Evolutionary conservation across 768 basidiomycete species (phyloP), one percentile per base, ranked within the genome.

Genomic region (Mycena latifolia): DNA sequence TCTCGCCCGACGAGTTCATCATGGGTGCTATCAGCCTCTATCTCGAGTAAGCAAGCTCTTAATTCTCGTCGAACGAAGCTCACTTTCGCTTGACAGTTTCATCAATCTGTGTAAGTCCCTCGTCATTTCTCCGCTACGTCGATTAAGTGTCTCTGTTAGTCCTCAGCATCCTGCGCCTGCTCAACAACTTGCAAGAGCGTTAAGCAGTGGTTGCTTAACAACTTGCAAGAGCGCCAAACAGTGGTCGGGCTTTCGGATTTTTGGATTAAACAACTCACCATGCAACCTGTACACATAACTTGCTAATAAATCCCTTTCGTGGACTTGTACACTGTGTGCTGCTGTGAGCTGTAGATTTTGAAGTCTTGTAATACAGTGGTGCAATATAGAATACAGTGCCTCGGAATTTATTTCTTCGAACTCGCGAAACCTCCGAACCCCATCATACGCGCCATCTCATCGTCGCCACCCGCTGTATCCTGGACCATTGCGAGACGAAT

Each of bases 1-100:
- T 98, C 22, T 94, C 92, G 2, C 94, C 95, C 5, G 98, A 99
- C 69, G 98, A 99, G 77, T 95, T 87, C 77, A 95, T 98, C 70
- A 81, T 98, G 82, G 97, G 91, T 37, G 85, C 94, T 20, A 91
- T 98, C 74, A 91, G 89, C 69, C 87, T 99, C n/a, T 99, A 98
- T 80, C 89, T 98, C 61, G 97, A 98, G 89, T 92, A 79, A 71
- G 89, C 89, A 12, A n/a, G 43, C 65, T 22, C 51, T 27, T 56
- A 37, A 5, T 55, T 29, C 47, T 50, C 2, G 31, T 71, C 31
- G 53, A 71, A 20, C 65, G 78, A 35, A 72, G 67, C 14, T 12
- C 20, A 24, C 55, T 57, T 57, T 71, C 67, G 68, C 54, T 58
- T 74, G 63, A 18, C 69, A 93, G 92, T 73, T 93, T 95, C 77